Evolutionary conservation across 192 early-diverging fungal species (phyloP).

Genomic region (Backusella luteola): DNA sequence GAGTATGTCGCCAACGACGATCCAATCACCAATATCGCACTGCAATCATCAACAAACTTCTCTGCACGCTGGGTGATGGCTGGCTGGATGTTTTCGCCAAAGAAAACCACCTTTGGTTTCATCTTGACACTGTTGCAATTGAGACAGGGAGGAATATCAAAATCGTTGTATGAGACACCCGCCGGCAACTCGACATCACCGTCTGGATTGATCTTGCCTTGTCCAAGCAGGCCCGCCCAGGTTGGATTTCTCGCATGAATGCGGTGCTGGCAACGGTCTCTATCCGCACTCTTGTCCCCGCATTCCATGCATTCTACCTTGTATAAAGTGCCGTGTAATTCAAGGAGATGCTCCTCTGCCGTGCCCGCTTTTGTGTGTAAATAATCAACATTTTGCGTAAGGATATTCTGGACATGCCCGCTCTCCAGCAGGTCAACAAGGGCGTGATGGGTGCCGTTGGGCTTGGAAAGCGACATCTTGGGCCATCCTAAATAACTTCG

Average conservation of each 20-base stretch:
- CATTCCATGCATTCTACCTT: constrained; percentile 76
- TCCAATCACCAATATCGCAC: constrained; percentile 75
- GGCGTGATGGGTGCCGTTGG: constrained; percentile 72
- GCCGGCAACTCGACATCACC: constrained; percentile 75
- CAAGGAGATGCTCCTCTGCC: constrained; percentile 53
- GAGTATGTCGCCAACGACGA: constrained; percentile 82
- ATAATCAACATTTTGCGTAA: constrained; percentile 94
- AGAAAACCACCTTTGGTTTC: constrained; percentile 85
- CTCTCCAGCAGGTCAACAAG: constrained; percentile 50
- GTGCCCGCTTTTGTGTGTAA: constrained; percentile 66
- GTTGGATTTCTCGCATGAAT: constrained; percentile 70
- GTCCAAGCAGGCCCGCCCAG: constrained; percentile 32
- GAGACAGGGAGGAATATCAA: constrained; percentile 70
- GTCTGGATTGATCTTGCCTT: constrained; percentile 65
- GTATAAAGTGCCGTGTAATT: constrained; percentile 84
- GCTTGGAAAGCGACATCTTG: constrained; percentile 60
- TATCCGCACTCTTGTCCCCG: constrained; percentile 40
- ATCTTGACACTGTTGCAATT: constrained; percentile 60
- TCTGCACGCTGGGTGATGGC: constrained; percentile 54
- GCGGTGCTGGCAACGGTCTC: constrained; percentile 62
- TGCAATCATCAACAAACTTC: constrained; percentile 55
- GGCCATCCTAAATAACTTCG: constrained; percentile 83
- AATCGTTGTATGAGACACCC: constrained; percentile 57
- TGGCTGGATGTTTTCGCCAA: constrained; percentile 79
- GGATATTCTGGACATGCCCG: constrained; percentile 53